These are phyloP conservation scores for Clitocybe nebularis DNA, from an alignment of 1,284 basidiomycete genomes.

Conservation along the genomic window DNA sequence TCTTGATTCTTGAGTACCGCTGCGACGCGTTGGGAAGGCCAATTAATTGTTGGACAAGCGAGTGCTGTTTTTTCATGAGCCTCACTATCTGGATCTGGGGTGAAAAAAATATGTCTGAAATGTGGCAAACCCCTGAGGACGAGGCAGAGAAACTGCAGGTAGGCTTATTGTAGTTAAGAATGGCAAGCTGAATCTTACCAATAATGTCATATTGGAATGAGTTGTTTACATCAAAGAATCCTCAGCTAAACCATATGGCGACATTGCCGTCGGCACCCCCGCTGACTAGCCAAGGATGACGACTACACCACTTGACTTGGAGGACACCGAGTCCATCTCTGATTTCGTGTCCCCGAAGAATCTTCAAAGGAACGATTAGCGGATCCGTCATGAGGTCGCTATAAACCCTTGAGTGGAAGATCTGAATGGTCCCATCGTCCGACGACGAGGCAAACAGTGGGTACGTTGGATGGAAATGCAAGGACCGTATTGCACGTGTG, in stretches of 20 bases:
- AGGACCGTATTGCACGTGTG: constrained; percentile 84
- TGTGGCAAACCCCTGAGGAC: too few species aligned
- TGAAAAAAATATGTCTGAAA: too few species aligned
- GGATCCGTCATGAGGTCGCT: constrained; percentile 94
- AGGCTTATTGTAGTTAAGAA: not conserved
- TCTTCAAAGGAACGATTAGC: constrained; percentile 95
- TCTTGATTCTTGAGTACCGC: too few species aligned
- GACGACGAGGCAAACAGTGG: constrained; percentile 95
- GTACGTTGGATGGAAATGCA: constrained; percentile 91
- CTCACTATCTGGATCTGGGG: too few species aligned
- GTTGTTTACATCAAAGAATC: constrained; percentile 7
- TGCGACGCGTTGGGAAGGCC: too few species aligned
- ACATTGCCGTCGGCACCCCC: constrained; percentile 92
- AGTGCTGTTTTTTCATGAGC: too few species aligned
- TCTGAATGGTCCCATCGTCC: constrained; percentile 95
- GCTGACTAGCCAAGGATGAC: constrained; percentile 91
- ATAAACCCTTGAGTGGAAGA: constrained; percentile 96
- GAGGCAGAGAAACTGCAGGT: too few species aligned
- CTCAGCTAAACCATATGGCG: constrained; percentile 80
- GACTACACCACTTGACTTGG: constrained; percentile 85
- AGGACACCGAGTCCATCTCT: constrained; percentile 88
- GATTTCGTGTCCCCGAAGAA: constrained; percentile 85
- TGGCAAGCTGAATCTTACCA: not conserved
- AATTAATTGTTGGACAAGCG: too few species aligned
- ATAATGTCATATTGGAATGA: too few species aligned